Conservation (phyloP, 2,329 filamentous ascomycete species). For the Apiospora arundinis region DNA sequence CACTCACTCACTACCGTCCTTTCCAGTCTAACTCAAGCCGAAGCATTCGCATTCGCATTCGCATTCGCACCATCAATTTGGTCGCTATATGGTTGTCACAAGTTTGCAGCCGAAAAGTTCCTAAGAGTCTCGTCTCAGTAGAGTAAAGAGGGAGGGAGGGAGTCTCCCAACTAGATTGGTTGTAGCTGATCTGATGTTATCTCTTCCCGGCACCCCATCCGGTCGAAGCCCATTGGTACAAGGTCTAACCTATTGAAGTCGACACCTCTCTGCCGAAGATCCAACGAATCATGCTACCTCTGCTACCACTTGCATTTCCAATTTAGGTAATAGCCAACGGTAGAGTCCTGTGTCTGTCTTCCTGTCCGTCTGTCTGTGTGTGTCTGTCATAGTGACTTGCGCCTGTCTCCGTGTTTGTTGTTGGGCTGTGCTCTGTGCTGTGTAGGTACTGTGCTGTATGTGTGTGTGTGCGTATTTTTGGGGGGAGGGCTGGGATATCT, state of each 20-base stretch:
- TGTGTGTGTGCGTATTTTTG: conserved; percentile 1
- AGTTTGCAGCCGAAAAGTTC: background rate
- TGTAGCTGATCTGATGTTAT: conserved; percentile 5
- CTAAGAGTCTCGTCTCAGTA: background rate
- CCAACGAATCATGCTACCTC: conserved; percentile 26
- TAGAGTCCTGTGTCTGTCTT: background rate
- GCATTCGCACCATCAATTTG: background rate
- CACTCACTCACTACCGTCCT: too few species aligned
- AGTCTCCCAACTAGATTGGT: background rate
- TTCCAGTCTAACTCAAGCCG: background rate
- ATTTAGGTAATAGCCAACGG: conserved; percentile 26
- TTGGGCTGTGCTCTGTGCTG: background rate
- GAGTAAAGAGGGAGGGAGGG: background rate
- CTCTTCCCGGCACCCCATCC: conserved; percentile 33
- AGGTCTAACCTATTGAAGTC: conserved; percentile 18
- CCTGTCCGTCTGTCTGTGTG: too few species aligned
- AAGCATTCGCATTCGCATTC: background rate
- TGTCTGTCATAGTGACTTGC: background rate
- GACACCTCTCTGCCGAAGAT: conserved; percentile 25
- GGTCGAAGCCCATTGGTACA: conserved; percentile 33
- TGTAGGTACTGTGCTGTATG: background rate
- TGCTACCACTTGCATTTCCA: conserved; percentile 30
- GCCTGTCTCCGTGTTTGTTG: background rate
- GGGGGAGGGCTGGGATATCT: background rate
- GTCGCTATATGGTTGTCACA: background rate